phyloP scores from a whole-genome alignment of 75 land plant genomes.

The Pinus albicaulis region DNA sequence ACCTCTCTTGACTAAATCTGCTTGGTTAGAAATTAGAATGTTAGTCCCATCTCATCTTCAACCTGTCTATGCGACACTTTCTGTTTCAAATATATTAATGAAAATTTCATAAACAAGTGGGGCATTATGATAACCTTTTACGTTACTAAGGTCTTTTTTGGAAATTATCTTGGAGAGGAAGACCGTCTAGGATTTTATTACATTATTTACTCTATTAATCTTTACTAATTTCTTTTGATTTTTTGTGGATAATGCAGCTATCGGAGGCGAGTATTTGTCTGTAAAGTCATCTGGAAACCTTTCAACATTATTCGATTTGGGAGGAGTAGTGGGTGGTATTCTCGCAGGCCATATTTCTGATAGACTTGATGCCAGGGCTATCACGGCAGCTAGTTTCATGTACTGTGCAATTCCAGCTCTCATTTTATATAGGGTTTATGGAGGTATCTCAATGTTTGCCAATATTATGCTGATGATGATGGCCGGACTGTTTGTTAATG shows the following conservation, averaged over 20 bases:
- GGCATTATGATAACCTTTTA: too few relatives aligned
- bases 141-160: too few relatives aligned
- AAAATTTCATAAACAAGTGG: too few relatives aligned
- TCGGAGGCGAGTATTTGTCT: slow-evolving; percentile 61
- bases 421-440: slow-evolving; percentile 52
- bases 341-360: slow-evolving; percentile 77
- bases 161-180: too few relatives aligned
- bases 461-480: slow-evolving; percentile 72
- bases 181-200: too few relatives aligned
- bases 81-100: too few relatives aligned
- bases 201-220: too few relatives aligned
- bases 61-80: too few relatives aligned
- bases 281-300: slow-evolving; percentile 66
- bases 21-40: too few relatives aligned
- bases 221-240: too few relatives aligned
- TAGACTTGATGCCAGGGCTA: slow-evolving; percentile 70
- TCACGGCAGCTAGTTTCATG: slow-evolving; percentile 59
- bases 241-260: slow-evolving; percentile 24
- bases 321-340: slow-evolving; percentile 79
- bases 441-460: slow-evolving; percentile 34
- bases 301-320: slow-evolving; percentile 84
- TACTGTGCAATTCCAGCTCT: slow-evolving; percentile 69
- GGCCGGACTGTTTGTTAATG: slow-evolving; percentile 75
- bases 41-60: too few relatives aligned
- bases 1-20: too few relatives aligned